Evolutionary conservation across 148 eudicot genomes (phyloP).

Genomic region (Chenopodium album): DNA sequence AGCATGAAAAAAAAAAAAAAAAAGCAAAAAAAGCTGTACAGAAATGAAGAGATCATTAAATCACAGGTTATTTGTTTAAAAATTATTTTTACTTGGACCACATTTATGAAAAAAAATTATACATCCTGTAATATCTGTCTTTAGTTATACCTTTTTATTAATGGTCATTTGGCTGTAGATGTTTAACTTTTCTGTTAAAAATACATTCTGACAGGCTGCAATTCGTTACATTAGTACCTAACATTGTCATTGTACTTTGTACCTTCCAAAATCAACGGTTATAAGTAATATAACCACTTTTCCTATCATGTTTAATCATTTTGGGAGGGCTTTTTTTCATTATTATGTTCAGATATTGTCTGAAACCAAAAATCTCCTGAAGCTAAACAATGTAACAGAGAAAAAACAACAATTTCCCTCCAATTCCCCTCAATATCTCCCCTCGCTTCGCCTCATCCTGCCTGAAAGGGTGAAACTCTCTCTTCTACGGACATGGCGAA

Average conservation of each 20-base stretch:
- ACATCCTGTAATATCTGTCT: too few relatives aligned
- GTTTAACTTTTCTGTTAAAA: neutral
- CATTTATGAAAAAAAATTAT: too few relatives aligned
- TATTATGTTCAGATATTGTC: neutral
- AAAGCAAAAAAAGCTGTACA: neutral
- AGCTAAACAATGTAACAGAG: conserved; percentile 18
- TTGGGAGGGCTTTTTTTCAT: neutral
- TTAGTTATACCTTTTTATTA: too few relatives aligned
- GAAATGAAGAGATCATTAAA: neutral
- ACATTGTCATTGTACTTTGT: neutral
- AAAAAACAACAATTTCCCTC: neutral
- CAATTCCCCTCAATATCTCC: neutral
- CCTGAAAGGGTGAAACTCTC: conserved; percentile 16
- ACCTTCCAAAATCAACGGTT: conserved; percentile 12
- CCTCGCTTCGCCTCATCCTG: neutral
- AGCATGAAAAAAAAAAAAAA: too few relatives aligned
- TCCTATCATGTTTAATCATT: neutral
- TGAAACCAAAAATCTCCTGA: neutral
- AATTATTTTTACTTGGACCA: neutral
- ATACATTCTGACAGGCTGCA: too few relatives aligned
- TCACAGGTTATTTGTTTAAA: neutral
- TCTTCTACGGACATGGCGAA: conserved; percentile 32
- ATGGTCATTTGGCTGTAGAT: too few relatives aligned
- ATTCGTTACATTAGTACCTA: neutral
- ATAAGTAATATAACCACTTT: neutral